Base-by-base conservation (phyloP, 805 yeast genomes). In the Kluyveromyces siamensis region DNA sequence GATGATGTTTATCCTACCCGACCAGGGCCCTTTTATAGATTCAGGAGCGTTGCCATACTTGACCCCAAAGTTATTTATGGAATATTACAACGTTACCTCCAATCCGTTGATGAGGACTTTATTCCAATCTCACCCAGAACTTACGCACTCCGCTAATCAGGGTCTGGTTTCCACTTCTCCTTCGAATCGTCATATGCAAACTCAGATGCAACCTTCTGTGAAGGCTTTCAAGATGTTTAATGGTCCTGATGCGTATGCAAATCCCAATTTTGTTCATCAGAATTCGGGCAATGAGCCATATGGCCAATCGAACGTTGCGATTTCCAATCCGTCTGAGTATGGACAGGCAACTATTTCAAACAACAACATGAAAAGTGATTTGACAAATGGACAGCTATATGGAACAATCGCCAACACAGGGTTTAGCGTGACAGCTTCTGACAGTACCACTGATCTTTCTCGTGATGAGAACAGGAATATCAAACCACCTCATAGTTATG, bases 1-100 rank as follows among this genome's bases (percentile, higher is more conserved):
- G 68, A 93, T 93, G 98, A 91, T 93, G 95, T 93, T 93, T 63
- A 93, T 93, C 37, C 72, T 93, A 55, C 99, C 99, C 1, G 97
- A 90, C 63, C 81, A 87, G 5, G 79, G 80, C 11, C 96, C 96
- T 2, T 70, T 68, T 35, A 74, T 90, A 8, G 77, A 85, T 6
- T 63, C 59, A 18, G 50, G 52, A 39, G 59, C 70, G 2, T 50
- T 73, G 39, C 66, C 64, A 18, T 52, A 61, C 30, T 53, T 72
- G 46, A 59, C 66, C 7, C 62, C 70, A 17, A 67, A 63, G 51
- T 52, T 66, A 25, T 53, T 57, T 18, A 48, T 56, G 6, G 33
- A 52, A 17, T 55, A 55, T 25, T 64, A 65, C 16, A 48, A 54
- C 21, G 58, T 55, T 18, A 57, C 53, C 27, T 52, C 52, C 13